Evolutionary conservation across 2,329 filamentous ascomycete genomes (phyloP).

Genomic region (Allantophomopsis lycopodina): DNA sequence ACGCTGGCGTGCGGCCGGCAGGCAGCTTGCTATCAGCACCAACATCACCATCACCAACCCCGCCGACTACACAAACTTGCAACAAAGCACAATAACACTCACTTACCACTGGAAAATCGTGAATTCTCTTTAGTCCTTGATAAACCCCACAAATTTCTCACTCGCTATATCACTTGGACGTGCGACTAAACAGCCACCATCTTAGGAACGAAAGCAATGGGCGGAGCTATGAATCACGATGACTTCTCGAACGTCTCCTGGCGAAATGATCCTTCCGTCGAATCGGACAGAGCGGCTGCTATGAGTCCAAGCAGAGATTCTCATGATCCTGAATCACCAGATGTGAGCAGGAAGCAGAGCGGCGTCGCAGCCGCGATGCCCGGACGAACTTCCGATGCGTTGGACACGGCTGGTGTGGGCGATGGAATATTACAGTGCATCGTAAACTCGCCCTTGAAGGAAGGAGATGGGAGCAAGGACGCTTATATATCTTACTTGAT

Average conservation of each 20-base stretch:
- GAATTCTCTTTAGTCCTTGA: no score
- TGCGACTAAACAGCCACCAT: no score
- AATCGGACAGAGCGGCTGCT: slow-evolving; percentile 8
- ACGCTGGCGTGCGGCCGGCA: no score
- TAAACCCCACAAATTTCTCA: no score
- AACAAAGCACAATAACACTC: no score
- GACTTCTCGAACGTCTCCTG: slow-evolving; percentile 76
- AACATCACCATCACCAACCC: no score
- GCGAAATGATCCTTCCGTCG: slow-evolving; percentile 45
- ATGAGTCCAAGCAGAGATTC: slow-evolving; percentile 18
- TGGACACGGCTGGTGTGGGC: slow-evolving; percentile 49
- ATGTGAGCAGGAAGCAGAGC: slow-evolving; percentile 33
- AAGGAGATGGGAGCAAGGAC: slow-evolving; percentile 93
- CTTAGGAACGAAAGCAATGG: no score
- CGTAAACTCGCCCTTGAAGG: slow-evolving; percentile 77
- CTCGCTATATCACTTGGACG: no score
- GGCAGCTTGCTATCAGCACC: no score
- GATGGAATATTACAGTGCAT: slow-evolving; percentile 70
- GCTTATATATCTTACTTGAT: slow-evolving; percentile 93
- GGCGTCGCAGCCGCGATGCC: slow-evolving; percentile 10
- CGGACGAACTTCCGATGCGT: slow-evolving; percentile 18
- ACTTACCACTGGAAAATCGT: no score
- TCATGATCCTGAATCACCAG: slow-evolving; percentile 36
- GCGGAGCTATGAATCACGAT: slow-evolving; percentile 27
- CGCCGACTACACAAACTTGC: no score